These are phyloP conservation scores for Fusarium albosuccineum DNA, from an alignment of 2,329 filamentous ascomycete genomes.

Conservation along the genomic window DNA sequence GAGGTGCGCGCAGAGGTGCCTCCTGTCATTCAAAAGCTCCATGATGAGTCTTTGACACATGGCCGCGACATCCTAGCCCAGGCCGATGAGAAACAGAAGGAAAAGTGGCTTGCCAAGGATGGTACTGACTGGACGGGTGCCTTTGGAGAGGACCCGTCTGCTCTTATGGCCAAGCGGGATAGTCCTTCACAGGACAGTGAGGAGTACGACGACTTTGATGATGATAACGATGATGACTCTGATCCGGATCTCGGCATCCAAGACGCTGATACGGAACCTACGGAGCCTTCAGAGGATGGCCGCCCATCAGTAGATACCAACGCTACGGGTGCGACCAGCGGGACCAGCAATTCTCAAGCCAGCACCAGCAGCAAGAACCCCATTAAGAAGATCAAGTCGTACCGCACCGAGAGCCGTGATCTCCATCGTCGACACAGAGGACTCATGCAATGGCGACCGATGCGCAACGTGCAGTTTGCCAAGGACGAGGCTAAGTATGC, in stretches of 20 bases:
- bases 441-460: slow-evolving; percentile 94
- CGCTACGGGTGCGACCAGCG: slow-evolving; percentile 50
- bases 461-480: slow-evolving; percentile 86
- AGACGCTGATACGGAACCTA: slow-evolving; percentile 61
- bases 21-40: slow-evolving; percentile 77
- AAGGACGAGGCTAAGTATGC: slow-evolving; percentile 89
- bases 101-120: slow-evolving; percentile 82
- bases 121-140: slow-evolving; percentile 90
- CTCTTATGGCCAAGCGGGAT: slow-evolving; percentile 53
- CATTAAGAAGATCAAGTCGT: slow-evolving; percentile 70
- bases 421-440: slow-evolving; percentile 89
- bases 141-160: slow-evolving; percentile 81
- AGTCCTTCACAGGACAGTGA: slow-evolving; percentile 52
- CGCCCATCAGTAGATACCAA: slow-evolving; percentile 58
- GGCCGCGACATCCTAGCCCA: slow-evolving; percentile 85
- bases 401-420: slow-evolving; percentile 76
- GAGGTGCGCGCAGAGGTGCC: slow-evolving; percentile 81
- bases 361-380: slow-evolving; percentile 63
- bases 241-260: slow-evolving; percentile 70
- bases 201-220: slow-evolving; percentile 57
- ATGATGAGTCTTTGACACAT: slow-evolving; percentile 83
- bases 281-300: slow-evolving; percentile 45
- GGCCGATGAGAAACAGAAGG: slow-evolving; percentile 77
- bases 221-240: slow-evolving; percentile 50
- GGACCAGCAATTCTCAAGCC: slow-evolving; percentile 49